These are phyloP conservation scores for Geranium brycei DNA, from an alignment of 345 rosid species.

Conservation along the genomic window DNA sequence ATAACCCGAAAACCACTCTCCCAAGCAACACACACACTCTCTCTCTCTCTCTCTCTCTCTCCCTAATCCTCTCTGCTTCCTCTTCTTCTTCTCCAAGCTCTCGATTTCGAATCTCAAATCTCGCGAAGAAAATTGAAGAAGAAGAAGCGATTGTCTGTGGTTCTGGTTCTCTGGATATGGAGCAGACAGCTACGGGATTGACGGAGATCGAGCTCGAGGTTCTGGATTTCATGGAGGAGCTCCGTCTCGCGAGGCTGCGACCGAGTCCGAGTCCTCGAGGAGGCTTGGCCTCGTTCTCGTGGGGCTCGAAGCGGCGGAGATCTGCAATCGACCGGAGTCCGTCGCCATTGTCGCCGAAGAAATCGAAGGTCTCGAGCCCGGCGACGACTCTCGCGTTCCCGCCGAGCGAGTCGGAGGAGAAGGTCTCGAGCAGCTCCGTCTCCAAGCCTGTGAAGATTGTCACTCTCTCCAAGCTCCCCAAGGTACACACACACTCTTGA, in stretches of 20 bases:
- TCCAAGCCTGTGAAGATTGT: too few relatives aligned
- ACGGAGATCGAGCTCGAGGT: not conserved
- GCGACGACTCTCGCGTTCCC: not conserved
- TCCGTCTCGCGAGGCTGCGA: not conserved
- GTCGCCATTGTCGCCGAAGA: not conserved
- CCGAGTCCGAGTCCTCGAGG: not conserved
- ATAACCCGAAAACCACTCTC: not conserved
- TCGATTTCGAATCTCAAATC: not conserved
- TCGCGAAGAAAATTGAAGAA: too few relatives aligned
- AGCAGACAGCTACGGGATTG: not conserved
- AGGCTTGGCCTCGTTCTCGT: not conserved
- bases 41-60: not conserved
- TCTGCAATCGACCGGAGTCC: not conserved
- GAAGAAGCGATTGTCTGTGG: too few relatives aligned
- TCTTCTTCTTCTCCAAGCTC: not conserved
- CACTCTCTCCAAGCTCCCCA: not conserved
- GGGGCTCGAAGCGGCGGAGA: not conserved
- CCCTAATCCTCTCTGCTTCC: not conserved
- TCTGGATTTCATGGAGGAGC: not conserved
- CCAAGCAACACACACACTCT: not conserved
- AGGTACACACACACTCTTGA: not conserved
- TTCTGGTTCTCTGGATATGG: too few relatives aligned
- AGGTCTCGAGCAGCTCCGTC: not conserved
- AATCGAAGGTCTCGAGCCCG: not conserved
- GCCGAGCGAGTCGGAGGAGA: not conserved